Conservation (phyloP, 352 stramenopile genomes). For the Pythium aquatile region DNA sequence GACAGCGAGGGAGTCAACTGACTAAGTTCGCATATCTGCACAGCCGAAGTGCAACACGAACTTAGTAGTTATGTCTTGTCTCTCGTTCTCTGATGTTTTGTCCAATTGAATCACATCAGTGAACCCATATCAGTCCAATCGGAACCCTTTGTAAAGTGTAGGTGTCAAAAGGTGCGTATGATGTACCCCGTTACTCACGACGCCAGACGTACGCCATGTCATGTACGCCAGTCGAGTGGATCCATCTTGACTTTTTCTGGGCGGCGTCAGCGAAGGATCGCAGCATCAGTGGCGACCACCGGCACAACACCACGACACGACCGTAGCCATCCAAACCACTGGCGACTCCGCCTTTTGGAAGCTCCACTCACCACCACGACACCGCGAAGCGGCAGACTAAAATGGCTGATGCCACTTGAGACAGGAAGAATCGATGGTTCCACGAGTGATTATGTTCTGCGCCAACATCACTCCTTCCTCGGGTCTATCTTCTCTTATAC, state of each 20-base stretch:
- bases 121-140: slow-evolving; percentile 6
- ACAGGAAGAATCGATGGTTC: not conserved
- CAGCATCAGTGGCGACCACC: not conserved
- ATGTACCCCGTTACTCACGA: slow-evolving; percentile 12
- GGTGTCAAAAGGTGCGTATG: slow-evolving; percentile 26
- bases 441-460: slow-evolving; percentile 1
- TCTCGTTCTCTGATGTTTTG: not conserved
- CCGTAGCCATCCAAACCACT: slow-evolving; percentile 4
- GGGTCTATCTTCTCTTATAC: not conserved
- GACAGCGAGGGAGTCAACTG: slow-evolving; percentile 16
- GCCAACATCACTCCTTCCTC: not conserved
- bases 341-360: not conserved
- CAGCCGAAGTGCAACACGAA: slow-evolving; percentile 24
- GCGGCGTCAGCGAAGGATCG: not conserved
- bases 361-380: not conserved
- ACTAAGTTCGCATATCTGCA: slow-evolving; percentile 19
- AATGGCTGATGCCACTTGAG: not conserved
- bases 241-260: slow-evolving; percentile 14
- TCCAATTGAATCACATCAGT: not conserved
- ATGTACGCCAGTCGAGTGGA: slow-evolving; percentile 22
- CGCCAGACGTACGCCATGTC: slow-evolving; percentile 20
- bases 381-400: not conserved
- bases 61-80: slow-evolving; percentile 2
- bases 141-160: slow-evolving; percentile 14
- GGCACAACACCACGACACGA: slow-evolving; percentile 4